Base-by-base conservation (phyloP, 441 rosid species). In the Aquilaria agallochum region DNA sequence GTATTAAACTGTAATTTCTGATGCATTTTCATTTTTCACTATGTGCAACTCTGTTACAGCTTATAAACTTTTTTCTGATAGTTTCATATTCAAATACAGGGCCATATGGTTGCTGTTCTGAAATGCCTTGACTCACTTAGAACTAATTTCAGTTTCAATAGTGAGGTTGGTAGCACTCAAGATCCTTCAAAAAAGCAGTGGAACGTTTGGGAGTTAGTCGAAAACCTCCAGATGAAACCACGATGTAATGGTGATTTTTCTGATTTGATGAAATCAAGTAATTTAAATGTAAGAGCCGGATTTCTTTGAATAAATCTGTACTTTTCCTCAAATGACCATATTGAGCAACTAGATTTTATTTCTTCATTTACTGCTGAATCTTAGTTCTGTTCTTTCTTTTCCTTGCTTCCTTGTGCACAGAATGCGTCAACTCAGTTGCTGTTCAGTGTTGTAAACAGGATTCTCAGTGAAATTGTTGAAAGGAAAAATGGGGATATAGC, bases 91-190 rank as follows among this genome's bases (percentile, higher is more conserved):
- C 58, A 71, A 36, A 52, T 72, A 72, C 88, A 91, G 96, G 94
- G 97, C 46, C 66, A 85, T 47, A 82, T 88, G 94, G 73, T 67
- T 60, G 89, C 96, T 55, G 90, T 91, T 76, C 68, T 86, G 69
- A 82, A 84, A 75, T 88, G 89, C 77, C 89, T 91, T 55, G 74
- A 73, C 73, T 78, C 83, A 3, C 96, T 91, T 65, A 79, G 76
- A 71, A 72, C 84, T 51, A 78, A 80, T 59, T 82, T 79, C 70
- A 68, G 58, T 67, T 67, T 69, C 42, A 74, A 55, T 56, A 78
- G 70, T 30, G 81, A 73, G 68, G 72, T 58, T 71, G 84, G 75
- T 59, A 76, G 68, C 56, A 63, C 54, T 59, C 73, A 65, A 58
- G 72, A 68, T 65, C 65, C 70, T 76, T 77, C 78, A 45, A 78